phyloP scores from a whole-genome alignment of 768 basidiomycete genomes.

The Suillus ampliporus region DNA sequence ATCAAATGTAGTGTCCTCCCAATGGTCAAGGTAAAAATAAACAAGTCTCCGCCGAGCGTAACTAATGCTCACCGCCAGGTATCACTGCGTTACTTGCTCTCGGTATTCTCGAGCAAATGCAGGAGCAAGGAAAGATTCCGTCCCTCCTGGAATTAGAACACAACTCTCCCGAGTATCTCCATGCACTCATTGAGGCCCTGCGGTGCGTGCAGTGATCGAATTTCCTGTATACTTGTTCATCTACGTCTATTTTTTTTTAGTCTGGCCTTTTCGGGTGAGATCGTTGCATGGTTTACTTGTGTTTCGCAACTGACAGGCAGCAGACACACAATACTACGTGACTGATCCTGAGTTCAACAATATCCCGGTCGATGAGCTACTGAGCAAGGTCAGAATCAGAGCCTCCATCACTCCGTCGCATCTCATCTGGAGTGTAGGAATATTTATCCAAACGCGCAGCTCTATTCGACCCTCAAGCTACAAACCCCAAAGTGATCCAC shows the following conservation, averaged over 20 bases:
- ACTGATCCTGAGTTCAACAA: conserved; percentile 83
- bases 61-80: conserved; percentile 43
- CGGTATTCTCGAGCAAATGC: conserved; percentile 89
- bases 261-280: conserved; percentile 75
- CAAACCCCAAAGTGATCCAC: conserved; percentile 69
- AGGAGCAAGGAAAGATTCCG: conserved; percentile 70
- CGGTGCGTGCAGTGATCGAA: conserved; percentile 50
- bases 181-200: conserved; percentile 84
- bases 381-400: conserved; percentile 70
- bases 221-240: neutral
- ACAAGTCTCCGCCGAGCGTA: neutral
- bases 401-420: conserved; percentile 1
- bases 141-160: conserved; percentile 84
- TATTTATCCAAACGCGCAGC: conserved; percentile 83
- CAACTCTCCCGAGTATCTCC: conserved; percentile 89
- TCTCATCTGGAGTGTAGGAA: conserved; percentile 51
- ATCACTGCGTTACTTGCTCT: conserved; percentile 92
- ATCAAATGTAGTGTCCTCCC: conserved; percentile 75
- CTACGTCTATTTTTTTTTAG: conserved; percentile 35
- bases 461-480: conserved; percentile 73
- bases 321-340: conserved; percentile 90
- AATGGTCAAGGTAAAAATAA: conserved; percentile 81
- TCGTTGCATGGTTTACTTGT: neutral
- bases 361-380: conserved; percentile 79
- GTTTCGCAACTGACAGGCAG: neutral